These are phyloP conservation scores for Fusarium equiseti DNA, from an alignment of 2,329 filamentous ascomycete species.

Conservation along the genomic window DNA sequence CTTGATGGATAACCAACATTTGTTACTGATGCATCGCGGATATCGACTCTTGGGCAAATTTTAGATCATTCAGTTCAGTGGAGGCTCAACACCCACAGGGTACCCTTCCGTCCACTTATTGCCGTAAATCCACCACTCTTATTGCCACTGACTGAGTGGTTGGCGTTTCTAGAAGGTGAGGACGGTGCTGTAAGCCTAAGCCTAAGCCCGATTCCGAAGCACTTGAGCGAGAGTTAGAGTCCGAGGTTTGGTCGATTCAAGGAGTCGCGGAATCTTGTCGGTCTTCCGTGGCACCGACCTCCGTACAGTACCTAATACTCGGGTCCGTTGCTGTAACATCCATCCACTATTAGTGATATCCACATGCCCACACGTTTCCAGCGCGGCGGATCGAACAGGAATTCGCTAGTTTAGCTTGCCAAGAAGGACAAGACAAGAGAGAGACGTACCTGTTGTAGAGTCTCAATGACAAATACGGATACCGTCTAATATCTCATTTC, in stretches of 20 bases:
- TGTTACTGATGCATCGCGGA: slow-evolving; percentile 21
- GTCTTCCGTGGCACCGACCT: slow-evolving; percentile 14
- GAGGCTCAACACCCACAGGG: slow-evolving; percentile 20
- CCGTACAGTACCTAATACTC: slow-evolving; percentile 4
- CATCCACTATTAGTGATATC: neutral
- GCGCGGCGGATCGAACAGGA: slow-evolving; percentile 5
- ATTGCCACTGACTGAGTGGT: slow-evolving; percentile 28
- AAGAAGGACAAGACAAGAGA: neutral
- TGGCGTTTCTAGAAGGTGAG: slow-evolving; percentile 30
- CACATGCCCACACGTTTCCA: slow-evolving; percentile 19
- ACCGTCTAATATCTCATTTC: slow-evolving; percentile 12
- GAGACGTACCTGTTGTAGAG: neutral
- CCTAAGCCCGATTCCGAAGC: slow-evolving; percentile 7
- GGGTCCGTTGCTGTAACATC: slow-evolving; percentile 1
- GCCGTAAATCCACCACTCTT: slow-evolving; percentile 27
- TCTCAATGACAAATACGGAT: slow-evolving; percentile 25
- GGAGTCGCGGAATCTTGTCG: slow-evolving; percentile 5
- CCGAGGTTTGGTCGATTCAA: neutral
- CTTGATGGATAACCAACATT: neutral
- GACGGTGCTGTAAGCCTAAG: slow-evolving; percentile 5
- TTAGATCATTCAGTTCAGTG: slow-evolving; percentile 13
- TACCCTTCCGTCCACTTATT: slow-evolving; percentile 14
- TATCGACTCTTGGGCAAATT: neutral
- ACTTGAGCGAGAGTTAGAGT: neutral
- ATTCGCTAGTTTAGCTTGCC: slow-evolving; percentile 20